A percentile compares a stretch with the other conserved stretches of the same genome.
Evolutionary conservation across 805 yeast species (phyloP).

Genomic region (Candida nonsorbophila): DNA sequence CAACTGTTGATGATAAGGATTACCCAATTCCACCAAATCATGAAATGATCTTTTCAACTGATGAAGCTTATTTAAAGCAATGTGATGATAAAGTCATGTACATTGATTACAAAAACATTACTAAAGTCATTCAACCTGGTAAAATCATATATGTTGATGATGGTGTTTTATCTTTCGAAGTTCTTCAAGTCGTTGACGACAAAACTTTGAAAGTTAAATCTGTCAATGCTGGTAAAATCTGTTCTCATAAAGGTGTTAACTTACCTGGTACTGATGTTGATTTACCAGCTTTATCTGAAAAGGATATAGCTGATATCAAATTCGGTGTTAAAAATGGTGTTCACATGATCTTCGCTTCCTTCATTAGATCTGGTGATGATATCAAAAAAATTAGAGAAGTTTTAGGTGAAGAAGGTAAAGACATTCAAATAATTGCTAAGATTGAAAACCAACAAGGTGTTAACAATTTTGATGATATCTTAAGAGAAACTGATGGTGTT

Average conservation of each 20-base stretch:
- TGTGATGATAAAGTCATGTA: constrained; percentile 81
- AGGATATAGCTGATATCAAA: constrained; percentile 85
- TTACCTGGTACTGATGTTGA: constrained; percentile 98
- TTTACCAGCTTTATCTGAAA: constrained; percentile 95
- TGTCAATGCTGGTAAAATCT: constrained; percentile 91
- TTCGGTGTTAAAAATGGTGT: constrained; percentile 98
- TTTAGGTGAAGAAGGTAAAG: constrained; percentile 94
- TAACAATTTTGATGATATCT: constrained; percentile 96
- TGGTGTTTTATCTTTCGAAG: constrained; percentile 96
- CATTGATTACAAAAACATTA: constrained; percentile 93
- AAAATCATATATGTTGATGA: constrained; percentile 93
- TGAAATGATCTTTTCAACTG: constrained; percentile 91
- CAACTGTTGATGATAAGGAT: constrained; percentile 75
- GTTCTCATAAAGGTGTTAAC: constrained; percentile 98
- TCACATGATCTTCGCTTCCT: constrained; percentile 98
- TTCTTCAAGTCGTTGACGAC: constrained; percentile 74
- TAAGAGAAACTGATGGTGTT: constrained; percentile 94
- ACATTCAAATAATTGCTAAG: constrained; percentile 94
- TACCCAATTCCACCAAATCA: constrained; percentile 80
- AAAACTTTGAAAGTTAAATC: constrained; percentile 81
- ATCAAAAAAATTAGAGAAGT: constrained; percentile 87
- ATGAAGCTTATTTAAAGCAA: constrained; percentile 64
- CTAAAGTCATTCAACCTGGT: constrained; percentile 87
- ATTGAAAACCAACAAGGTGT: constrained; percentile 99
- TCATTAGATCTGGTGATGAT: constrained; percentile 92